Evolutionary conservation across 1,139 yeast genomes (phyloP).

Genomic region (Suhomyces yuchorum): DNA sequence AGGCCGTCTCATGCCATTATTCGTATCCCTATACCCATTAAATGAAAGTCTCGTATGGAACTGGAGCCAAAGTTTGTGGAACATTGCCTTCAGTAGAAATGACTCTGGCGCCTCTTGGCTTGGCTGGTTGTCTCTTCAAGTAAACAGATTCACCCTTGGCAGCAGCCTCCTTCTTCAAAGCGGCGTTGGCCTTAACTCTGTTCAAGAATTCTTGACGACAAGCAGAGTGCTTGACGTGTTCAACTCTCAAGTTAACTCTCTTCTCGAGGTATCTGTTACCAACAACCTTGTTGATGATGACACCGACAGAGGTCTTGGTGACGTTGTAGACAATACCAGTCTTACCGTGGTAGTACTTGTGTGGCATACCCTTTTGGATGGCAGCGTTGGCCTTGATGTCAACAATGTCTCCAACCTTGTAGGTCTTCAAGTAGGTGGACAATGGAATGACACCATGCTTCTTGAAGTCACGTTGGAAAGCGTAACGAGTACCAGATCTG

Average conservation of each 20-base stretch:
- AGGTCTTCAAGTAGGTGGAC: constrained; percentile 95
- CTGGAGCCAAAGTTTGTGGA: constrained; percentile 98
- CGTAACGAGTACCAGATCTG: constrained; percentile 99
- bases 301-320: constrained; percentile 98
- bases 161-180: constrained; percentile 91
- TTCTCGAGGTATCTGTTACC: constrained; percentile 99
- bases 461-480: constrained; percentile 99
- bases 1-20: constrained; percentile 6
- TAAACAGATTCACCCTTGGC: constrained; percentile 86
- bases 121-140: constrained; percentile 98
- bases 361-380: constrained; percentile 99
- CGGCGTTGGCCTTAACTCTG: constrained; percentile 97
- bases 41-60: constrained; percentile 99
- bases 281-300: constrained; percentile 95
- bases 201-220: constrained; percentile 98
- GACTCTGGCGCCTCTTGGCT: constrained; percentile 91
- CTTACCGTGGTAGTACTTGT: constrained; percentile 99
- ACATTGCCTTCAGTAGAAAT: constrained; percentile 76
- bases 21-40: constrained; percentile 39
- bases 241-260: constrained; percentile 97
- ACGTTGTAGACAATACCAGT: constrained; percentile 99
- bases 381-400: constrained; percentile 99
- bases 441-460: constrained; percentile 94
- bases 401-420: constrained; percentile 99
- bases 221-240: constrained; percentile 99